These are phyloP conservation scores for Zangia roseola DNA, from an alignment of 768 basidiomycete species.

Conservation along the genomic window DNA sequence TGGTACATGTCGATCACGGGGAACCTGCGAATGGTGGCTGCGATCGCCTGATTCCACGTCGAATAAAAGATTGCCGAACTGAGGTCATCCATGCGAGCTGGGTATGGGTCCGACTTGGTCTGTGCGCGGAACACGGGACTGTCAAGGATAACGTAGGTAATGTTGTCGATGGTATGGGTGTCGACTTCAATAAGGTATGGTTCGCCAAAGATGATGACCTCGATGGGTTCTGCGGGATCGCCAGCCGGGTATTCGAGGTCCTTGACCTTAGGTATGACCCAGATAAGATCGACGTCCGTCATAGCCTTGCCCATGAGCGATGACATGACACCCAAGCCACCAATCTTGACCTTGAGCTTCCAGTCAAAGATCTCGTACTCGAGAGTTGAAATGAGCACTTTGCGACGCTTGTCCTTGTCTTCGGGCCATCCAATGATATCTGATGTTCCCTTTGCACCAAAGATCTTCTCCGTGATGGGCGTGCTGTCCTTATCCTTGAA, in stretches of 20 bases:
- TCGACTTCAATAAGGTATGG: slow-evolving; percentile 95
- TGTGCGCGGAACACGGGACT: slow-evolving; percentile 96
- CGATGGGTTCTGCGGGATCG: slow-evolving; percentile 90
- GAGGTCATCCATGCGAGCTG: slow-evolving; percentile 95
- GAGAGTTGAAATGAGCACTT: slow-evolving; percentile 87
- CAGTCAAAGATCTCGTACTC: slow-evolving; percentile 98
- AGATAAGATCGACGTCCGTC: slow-evolving; percentile 93
- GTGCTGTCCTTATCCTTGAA: slow-evolving; percentile 70
- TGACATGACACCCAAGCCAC: slow-evolving; percentile 97
- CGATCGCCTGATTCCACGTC: slow-evolving; percentile 97
- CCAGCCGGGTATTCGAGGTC: slow-evolving; percentile 91
- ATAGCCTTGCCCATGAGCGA: slow-evolving; percentile 97
- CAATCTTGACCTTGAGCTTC: slow-evolving; percentile 98
- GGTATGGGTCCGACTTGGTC: slow-evolving; percentile 94
- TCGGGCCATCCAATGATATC: slow-evolving; percentile 97
- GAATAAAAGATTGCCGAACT: slow-evolving; percentile 97
- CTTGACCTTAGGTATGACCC: slow-evolving; percentile 94
- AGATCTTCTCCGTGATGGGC: slow-evolving; percentile 70
- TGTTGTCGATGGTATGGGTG: slow-evolving; percentile 90
- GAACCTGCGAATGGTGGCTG: slow-evolving; percentile 81
- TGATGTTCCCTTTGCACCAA: slow-evolving; percentile 55
- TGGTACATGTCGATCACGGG: slow-evolving; percentile 93
- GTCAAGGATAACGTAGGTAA: slow-evolving; percentile 92
- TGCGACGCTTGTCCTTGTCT: slow-evolving; percentile 85
- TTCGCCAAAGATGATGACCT: slow-evolving; percentile 95